These are phyloP conservation scores for Raphanus raphanistrum DNA, from an alignment of 345 rosid genomes.

Conservation along the genomic window DNA sequence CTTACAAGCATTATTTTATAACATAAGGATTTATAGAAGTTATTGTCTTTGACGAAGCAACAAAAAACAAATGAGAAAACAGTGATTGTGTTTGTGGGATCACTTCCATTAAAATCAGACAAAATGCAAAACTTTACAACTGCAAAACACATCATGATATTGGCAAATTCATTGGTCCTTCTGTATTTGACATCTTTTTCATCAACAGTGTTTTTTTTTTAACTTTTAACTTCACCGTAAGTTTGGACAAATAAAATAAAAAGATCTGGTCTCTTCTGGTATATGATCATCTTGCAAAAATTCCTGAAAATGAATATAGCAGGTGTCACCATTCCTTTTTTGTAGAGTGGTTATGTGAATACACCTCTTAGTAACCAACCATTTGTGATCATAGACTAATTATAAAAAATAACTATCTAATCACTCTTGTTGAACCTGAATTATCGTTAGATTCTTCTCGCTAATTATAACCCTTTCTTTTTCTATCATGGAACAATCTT, in stretches of 20 bases:
- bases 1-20: conserved; percentile 24
- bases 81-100: conserved; percentile 36
- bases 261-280: not conserved
- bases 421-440: not conserved
- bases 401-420: conserved; percentile 4
- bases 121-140: conserved; percentile 35
- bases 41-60: conserved; percentile 17
- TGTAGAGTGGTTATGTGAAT: conserved; percentile 4
- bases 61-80: not conserved
- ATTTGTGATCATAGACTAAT: conserved; percentile 4
- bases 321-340: not conserved
- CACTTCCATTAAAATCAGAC: conserved; percentile 36
- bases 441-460: conserved; percentile 1
- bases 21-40: conserved; percentile 5
- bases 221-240: not conserved
- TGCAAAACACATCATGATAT: conserved; percentile 26
- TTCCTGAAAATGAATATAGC: not conserved
- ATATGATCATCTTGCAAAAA: not conserved
- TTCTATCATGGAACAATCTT: not conserved
- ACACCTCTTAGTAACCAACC: conserved; percentile 8
- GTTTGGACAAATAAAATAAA: not conserved
- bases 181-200: conserved; percentile 21
- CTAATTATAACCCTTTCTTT: not conserved
- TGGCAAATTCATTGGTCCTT: conserved; percentile 19
- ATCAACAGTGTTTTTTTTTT: not conserved